Evolutionary conservation across 208 protist species (phyloP).

Genomic region (Sergeia podlipaevii): DNA sequence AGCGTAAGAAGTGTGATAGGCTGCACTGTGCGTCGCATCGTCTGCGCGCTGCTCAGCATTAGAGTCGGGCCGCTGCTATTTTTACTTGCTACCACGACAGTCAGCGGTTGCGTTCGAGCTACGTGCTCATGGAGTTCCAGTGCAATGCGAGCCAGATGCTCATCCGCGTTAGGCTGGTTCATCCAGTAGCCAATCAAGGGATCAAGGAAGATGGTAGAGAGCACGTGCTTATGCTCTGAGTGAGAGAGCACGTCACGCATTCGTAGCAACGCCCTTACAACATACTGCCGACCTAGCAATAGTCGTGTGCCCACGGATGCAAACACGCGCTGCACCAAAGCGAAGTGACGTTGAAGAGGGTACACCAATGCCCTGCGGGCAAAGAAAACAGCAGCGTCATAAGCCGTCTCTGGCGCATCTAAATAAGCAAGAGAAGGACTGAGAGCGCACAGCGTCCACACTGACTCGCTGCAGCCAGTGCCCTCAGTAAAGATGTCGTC

Average conservation of each 20-base stretch:
- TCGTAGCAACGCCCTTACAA: slow-evolving; percentile 69
- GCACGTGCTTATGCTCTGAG: slow-evolving; percentile 78
- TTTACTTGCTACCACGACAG: no score
- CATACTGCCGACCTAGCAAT: slow-evolving; percentile 58
- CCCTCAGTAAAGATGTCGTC: slow-evolving; percentile 88
- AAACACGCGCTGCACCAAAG: slow-evolving; percentile 66
- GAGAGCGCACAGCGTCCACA: slow-evolving; percentile 87
- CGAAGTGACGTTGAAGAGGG: slow-evolving; percentile 82
- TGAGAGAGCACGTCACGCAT: slow-evolving; percentile 69
- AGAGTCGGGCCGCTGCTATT: slow-evolving; percentile 4
- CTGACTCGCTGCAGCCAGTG: slow-evolving; percentile 77
- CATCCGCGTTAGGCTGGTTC: slow-evolving; percentile 34
- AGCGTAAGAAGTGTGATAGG: slow-evolving; percentile 55
- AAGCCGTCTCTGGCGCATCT: slow-evolving; percentile 64
- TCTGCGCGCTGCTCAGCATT: not conserved
- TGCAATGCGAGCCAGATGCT: slow-evolving; percentile 39
- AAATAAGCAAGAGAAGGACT: slow-evolving; percentile 82
- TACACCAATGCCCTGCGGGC: slow-evolving; percentile 74
- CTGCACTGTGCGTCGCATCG: slow-evolving; percentile 24
- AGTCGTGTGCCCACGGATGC: slow-evolving; percentile 70
- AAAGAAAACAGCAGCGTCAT: slow-evolving; percentile 80
- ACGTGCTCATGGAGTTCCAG: slow-evolving; percentile 68
- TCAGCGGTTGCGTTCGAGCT: slow-evolving; percentile 38
- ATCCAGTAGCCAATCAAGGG: slow-evolving; percentile 81
- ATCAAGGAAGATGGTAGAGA: slow-evolving; percentile 71